Evolutionary conservation across 192 early-diverging fungal genomes (phyloP), one percentile per base, ranked within the genome.

Genomic region (Backusella morwellensis): DNA sequence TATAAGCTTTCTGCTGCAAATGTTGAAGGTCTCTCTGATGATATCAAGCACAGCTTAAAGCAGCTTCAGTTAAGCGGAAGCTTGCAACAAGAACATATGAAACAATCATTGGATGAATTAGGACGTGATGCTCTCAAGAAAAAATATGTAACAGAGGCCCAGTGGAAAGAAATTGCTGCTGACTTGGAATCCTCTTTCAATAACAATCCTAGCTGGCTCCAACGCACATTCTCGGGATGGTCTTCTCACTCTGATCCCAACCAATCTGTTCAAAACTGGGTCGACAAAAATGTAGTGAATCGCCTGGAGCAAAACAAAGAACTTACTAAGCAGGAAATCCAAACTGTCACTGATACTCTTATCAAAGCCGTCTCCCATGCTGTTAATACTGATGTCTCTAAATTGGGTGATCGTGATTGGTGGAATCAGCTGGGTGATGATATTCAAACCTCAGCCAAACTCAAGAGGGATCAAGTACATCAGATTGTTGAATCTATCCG

Each of bases 101-200:
- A 83, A 15, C 35, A 79, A 32, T 35, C 67, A 38, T 70, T 83
- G n/a, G 78, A 79, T 21, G 32, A 76, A 29, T 52, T 75, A 7
- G 54, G 69, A 2, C 59, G 66, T 32, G 23, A 77, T 11, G 66
- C 78, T 14, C 14, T 77, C 23, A 77, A 80, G 40, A 41, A 83
- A 42, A 83, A 83, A 47, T 66, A 63, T 23, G 40, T 76, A 0
- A 75, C 78, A 15, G 72, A 35, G 17, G 68, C 71, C 19, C 59
- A 76, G n/a, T 83, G 78, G 78, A 68, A 83, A 6, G 44, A 70
- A 50, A 76, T 83, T 36, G 36, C 47, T 17, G 40, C 40, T 23
- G 75, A 83, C 26, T 34, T 83, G 11, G 34, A 74, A 23, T 17
- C 72, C 12, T 19, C 59, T 19, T 70, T 79, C 21, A 32, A 44